Evolutionary conservation across 768 basidiomycete species (phyloP), one percentile per base, ranked within the genome.

Genomic region (Boletales sp.): DNA sequence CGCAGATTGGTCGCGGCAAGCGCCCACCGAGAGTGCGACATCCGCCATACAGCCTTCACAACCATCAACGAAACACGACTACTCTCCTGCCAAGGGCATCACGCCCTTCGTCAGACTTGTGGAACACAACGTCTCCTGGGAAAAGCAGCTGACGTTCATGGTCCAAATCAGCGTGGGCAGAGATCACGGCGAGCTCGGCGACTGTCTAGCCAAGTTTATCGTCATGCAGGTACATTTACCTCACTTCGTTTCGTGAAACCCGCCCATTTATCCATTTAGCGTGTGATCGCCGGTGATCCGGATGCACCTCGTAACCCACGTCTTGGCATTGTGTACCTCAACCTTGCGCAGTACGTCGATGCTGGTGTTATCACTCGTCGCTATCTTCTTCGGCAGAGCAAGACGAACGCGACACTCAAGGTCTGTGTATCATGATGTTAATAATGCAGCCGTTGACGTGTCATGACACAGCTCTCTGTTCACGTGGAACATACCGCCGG

Each of bases 321-420:
- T 8, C 72, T 89, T 2, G 89, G 88, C 3, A 74, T 74, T 7
- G 74, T 90, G 8, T 74, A 79, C 56, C 74, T 91, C 50, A 85
- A 91, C 60, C 74, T 91, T 2, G 83, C 89, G 0, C 84, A 90
- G 60, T 91, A 89, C 57, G 84, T 82, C 13, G 74, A 77, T 41
- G 79, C 69, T 2, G 79, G 79, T 8, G 62, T 65, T 27, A 75
- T 88, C 21, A 80, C 81, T 10, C 74, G 89, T 15, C 73, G 80
- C 7, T 87, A 88, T 65, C 73, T 89, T 8, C 68, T 90, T 6
- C 73, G 80, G 42, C 79, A 87, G 57, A 87, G 84, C 57, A 88
- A 86, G 68, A 87, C 82, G 35, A 91, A 91, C 56, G 87, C 89
- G 1, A 86, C 83, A 7, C 72, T 91, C 42, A 86, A 86, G 74